Conservation (phyloP, 1,284 basidiomycete genomes). For the Neotropicomus parvogracilis region DNA sequence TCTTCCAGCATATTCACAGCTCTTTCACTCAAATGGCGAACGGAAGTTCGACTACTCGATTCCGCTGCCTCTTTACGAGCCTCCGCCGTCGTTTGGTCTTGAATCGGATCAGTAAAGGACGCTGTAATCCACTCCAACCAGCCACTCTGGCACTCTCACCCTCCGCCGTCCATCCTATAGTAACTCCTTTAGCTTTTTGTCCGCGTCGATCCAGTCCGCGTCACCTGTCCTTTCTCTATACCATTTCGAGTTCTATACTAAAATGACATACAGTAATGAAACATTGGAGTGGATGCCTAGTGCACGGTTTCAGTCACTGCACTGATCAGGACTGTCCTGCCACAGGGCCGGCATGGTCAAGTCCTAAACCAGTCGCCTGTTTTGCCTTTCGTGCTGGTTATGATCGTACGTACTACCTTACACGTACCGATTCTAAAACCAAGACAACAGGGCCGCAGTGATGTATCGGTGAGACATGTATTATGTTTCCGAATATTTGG, state of each 20-base stretch:
- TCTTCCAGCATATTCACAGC: slow-evolving; percentile 72
- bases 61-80: slow-evolving; percentile 64
- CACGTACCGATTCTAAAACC: background rate
- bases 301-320: too few relatives aligned
- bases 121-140: slow-evolving; percentile 3
- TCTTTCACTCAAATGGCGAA: slow-evolving; percentile 70
- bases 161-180: background rate
- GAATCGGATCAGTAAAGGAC: slow-evolving; percentile 6
- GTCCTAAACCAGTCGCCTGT: too few relatives aligned
- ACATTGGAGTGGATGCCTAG: background rate
- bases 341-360: too few relatives aligned
- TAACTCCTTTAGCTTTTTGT: background rate
- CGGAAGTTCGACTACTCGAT: slow-evolving; percentile 60
- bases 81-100: slow-evolving; percentile 14
- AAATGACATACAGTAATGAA: background rate
- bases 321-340: too few relatives aligned
- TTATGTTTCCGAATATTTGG: too few relatives aligned
- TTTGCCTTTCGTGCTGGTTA: background rate
- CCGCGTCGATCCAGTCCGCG: slow-evolving; percentile 13
- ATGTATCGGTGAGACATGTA: slow-evolving; percentile 1
- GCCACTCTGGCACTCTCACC: background rate
- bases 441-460: slow-evolving; percentile 10
- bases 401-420: slow-evolving; percentile 1
- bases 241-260: slow-evolving; percentile 1
- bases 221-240: slow-evolving; percentile 1